Base-by-base conservation (phyloP, 352 stramenopile species). In the Phytophthora constricta region DNA sequence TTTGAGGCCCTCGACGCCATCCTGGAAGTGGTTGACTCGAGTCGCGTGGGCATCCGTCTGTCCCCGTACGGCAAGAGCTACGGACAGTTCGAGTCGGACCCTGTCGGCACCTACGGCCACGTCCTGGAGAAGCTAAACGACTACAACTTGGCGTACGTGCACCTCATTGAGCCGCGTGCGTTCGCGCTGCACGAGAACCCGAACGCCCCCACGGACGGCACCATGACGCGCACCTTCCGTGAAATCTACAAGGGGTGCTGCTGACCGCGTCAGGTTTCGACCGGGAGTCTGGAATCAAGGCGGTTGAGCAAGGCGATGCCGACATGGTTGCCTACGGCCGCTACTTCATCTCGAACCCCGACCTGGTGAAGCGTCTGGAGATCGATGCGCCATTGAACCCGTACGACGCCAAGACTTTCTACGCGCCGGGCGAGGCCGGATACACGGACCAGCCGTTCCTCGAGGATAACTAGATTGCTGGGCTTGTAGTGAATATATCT, bases 1-100 rank as follows among this genome's bases (percentile, higher is more conserved):
- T 77, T 77, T 41, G 70, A 96, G 60, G 57, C 80, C 37, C 28
- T 97, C 60, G 74, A 92, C 60, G 76, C 73, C 0, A 71, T 92
- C 31, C 46, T 69, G 9, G 62, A 81, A 42, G 74, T 74, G 9
- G 63, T 77, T n/a, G 62, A 71, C 51, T 77, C 72, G 33, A 76
- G 67, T 39, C 63, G 62, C 1, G 65, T 84, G 33, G 76, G 72
- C 20, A 76, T 80, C 19, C 72, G 72, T 5, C 52, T 77, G 11
- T 77, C 72, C 1, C 68, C 69, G 0, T 78, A 66, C 61, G 65
- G 69, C 28, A 70, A 67, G 59, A 80, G 61, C 52, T 80, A 76
- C 41, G 73, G 75, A 16, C 74, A 77, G 28, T 62, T 66, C 45
- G 70, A 82, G 25, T 80, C 70, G 2, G 73, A 87, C 45, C 78